These are phyloP conservation scores for Fusarium sterilihyphosum DNA, from an alignment of 2,329 filamentous ascomycete genomes.

Conservation along the genomic window DNA sequence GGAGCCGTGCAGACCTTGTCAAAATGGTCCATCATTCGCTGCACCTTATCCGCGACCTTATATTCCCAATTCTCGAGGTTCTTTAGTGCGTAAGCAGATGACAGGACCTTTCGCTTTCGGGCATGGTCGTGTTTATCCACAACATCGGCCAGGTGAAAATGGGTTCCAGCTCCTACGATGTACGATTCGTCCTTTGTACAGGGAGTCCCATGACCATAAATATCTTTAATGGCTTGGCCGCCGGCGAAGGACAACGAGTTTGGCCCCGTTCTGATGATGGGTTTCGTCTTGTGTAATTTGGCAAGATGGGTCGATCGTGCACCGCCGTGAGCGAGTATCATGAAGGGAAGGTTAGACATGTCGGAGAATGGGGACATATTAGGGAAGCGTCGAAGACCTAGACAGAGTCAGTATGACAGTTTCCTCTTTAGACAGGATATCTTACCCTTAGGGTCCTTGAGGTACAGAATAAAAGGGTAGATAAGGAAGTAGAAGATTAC, in stretches of 20 bases:
- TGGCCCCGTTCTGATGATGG: constrained; percentile 41
- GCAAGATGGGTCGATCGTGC: constrained; percentile 47
- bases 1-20: constrained; percentile 55
- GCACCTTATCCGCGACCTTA: constrained; percentile 63
- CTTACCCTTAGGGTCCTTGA: constrained; percentile 49
- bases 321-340: constrained; percentile 24
- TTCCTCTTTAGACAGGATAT: fast-evolving
- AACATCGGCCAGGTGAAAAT: constrained; percentile 63
- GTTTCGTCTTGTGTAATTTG: constrained; percentile 57
- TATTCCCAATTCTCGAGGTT: constrained; percentile 65
- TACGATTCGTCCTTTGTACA: constrained; percentile 62
- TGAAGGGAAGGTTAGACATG: constrained; percentile 22
- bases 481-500: constrained; percentile 21
- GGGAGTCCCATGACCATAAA: constrained; percentile 58
- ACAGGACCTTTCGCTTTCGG: constrained; percentile 60
- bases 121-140: constrained; percentile 62
- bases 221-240: constrained; percentile 42
- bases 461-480: constrained; percentile 22
- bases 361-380: constrained; percentile 36
- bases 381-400: constrained; percentile 23
- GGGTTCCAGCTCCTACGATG: constrained; percentile 54
- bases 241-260: constrained; percentile 40
- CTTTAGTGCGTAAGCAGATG: constrained; percentile 62
- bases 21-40: constrained; percentile 55
- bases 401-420: neutral